phyloP scores from a whole-genome alignment of 805 yeast genomes.

The Grigorovia transvaalensis region DNA sequence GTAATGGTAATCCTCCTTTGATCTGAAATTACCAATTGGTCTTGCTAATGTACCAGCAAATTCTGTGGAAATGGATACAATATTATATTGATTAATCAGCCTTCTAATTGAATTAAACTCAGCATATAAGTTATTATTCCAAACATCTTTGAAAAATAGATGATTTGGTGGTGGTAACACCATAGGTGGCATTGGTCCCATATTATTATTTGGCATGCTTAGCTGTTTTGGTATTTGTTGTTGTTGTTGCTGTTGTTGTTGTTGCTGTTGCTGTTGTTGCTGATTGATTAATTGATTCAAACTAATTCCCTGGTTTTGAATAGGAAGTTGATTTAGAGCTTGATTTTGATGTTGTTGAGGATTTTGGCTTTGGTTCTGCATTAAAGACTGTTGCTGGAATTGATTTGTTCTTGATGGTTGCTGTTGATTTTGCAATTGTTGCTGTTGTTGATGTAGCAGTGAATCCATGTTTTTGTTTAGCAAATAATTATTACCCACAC shows the following conservation, averaged over 20 bases:
- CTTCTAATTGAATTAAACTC: slow-evolving; percentile 56
- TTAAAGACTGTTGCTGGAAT: slow-evolving; percentile 19
- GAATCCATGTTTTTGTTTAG: slow-evolving; percentile 24
- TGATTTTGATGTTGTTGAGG: slow-evolving; percentile 5
- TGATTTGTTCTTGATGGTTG: slow-evolving; percentile 5
- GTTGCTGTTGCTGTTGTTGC: slow-evolving; percentile 7
- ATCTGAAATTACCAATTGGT: slow-evolving; percentile 87
- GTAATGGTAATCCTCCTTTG: slow-evolving; percentile 87
- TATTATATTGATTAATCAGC: slow-evolving; percentile 43
- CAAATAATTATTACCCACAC: slow-evolving; percentile 12
- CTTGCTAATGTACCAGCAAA: slow-evolving; percentile 94
- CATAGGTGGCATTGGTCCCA: slow-evolving; percentile 11
- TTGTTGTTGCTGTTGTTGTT: slow-evolving; percentile 6
- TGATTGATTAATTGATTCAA: neutral
- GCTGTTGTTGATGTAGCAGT: slow-evolving; percentile 9
- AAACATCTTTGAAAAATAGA: slow-evolving; percentile 54
- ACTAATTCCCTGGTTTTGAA: neutral
- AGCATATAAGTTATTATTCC: slow-evolving; percentile 57
- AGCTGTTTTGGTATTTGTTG: slow-evolving; percentile 11
- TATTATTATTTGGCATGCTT: slow-evolving; percentile 4
- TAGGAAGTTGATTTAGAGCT: neutral
- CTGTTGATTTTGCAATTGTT: slow-evolving; percentile 11
- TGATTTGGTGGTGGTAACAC: slow-evolving; percentile 25
- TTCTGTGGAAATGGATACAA: slow-evolving; percentile 73
- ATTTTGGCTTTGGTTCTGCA: slow-evolving; percentile 13